These are phyloP conservation scores for Dioscorea alata DNA, from an alignment of 106 monocot genomes.

Conservation along the genomic window DNA sequence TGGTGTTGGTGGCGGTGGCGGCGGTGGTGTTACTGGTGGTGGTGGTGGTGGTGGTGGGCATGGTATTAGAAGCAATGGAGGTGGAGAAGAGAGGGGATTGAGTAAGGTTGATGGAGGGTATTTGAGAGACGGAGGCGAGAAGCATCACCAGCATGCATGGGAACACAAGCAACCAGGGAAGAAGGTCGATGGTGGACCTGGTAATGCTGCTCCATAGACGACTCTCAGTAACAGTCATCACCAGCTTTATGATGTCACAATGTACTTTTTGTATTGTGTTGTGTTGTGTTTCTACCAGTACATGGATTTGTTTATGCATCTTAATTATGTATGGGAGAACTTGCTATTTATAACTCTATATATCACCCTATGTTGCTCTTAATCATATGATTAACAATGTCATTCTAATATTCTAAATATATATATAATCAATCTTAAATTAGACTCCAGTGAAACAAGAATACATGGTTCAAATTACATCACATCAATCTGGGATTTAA, in stretches of 20 bases:
- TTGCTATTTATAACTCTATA: too few species aligned
- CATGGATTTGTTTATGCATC: neutral
- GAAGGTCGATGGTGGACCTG: neutral
- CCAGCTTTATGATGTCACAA: too few species aligned
- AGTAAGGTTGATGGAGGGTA: neutral
- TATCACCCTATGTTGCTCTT: too few species aligned
- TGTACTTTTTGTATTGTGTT: too few species aligned
- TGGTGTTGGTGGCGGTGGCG: constrained; percentile 1
- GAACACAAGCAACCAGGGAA: neutral
- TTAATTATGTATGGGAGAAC: neutral
- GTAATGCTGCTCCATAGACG: too few species aligned
- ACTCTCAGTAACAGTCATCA: too few species aligned
- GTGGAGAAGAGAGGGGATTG: neutral
- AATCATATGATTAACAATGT: too few species aligned
- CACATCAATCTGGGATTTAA: too few species aligned
- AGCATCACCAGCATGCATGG: neutral
- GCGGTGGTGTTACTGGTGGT: constrained; percentile 10
- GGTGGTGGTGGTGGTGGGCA: constrained; percentile 5
- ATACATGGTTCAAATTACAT: too few species aligned
- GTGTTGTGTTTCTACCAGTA: neutral
- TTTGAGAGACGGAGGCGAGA: neutral
- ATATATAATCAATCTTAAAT: too few species aligned
- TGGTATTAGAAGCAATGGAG: constrained; percentile 1
- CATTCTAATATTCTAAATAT: too few species aligned
- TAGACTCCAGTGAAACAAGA: too few species aligned